Percentiles rank a stretch among this genome's conserved stretches.
phyloP scores from a whole-genome alignment of 2,329 filamentous ascomycete species.

The Botryotinia convoluta region DNA sequence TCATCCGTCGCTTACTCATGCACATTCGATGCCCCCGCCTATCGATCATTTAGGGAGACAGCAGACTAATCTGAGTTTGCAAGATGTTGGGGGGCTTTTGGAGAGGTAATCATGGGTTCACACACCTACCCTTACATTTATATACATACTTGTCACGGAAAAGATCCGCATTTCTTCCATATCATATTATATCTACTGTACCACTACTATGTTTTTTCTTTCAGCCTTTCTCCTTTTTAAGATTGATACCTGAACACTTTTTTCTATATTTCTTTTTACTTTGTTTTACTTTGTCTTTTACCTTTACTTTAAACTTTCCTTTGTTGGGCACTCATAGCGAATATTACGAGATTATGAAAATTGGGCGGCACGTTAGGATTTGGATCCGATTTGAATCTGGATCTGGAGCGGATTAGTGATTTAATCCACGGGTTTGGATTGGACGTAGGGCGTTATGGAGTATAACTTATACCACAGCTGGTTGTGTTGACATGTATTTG shows the following conservation, averaged over 20 bases:
- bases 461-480: not conserved
- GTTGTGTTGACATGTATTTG: not conserved
- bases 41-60: not conserved
- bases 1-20: not conserved
- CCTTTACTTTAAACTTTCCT: not conserved
- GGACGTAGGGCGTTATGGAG: not conserved
- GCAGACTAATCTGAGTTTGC: not conserved
- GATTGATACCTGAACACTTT: not conserved
- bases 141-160: not conserved
- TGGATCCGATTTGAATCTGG: not conserved
- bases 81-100: slow-evolving; percentile 10
- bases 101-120: not conserved
- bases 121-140: not conserved
- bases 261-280: not conserved
- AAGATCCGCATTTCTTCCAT: not conserved
- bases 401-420: not conserved
- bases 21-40: not conserved
- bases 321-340: not conserved
- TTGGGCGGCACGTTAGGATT: not conserved
- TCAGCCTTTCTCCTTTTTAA: not conserved
- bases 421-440: not conserved
- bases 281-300: not conserved
- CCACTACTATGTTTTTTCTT: not conserved
- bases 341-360: not conserved
- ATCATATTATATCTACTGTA: not conserved